Evolutionary conservation across 2,329 filamentous ascomycete genomes (phyloP), one percentile per base, ranked within the genome.

Genomic region (Graphilbum sp.): DNA sequence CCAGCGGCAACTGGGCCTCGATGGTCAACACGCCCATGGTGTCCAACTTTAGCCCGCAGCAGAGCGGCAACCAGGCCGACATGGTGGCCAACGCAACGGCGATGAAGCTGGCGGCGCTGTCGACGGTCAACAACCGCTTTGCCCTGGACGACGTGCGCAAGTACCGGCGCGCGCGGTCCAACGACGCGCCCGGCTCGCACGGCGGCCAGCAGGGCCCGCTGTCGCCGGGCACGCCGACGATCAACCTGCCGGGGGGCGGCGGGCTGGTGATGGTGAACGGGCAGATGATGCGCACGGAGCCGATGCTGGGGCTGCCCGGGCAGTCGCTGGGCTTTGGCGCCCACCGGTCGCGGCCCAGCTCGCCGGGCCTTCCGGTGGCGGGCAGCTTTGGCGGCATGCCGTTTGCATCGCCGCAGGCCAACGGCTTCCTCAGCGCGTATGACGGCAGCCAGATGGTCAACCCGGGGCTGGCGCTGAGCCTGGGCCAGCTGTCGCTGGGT

Each of bases 1-100:
- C 79, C 37, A 85, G 85, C 54, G 85, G 84, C 40, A 96, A 90
- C 64, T 98, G 90, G 90, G 90, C 90, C 19, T 96, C 90, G 9
- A 93, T 95, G 82, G 79, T 92, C 46, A 96, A 94, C 61, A 98
- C 90, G 2, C 90, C 90, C 2, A 92, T 96, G 81, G 83, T 88
- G 5, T 64, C 84, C 31, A 88, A 78, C 47, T 98, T 96, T 58
- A 79, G 70, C 45, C 44, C 70, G 59, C 50, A 78, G 73, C 59
- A 69, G 47, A 36, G 40, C 29, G 60, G 60, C 30, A 66, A 64
- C 34, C 87, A 95, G 56, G 87, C 86, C 15, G 90, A 98, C 52
- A 96, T 96, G 88, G 81, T 98, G 41, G 90, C 90, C 42, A 98
- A 96, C 54, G 90, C 90, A 20, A 96, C 90, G 15, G 90, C 90